Evolutionary conservation across 352 stramenopile genomes (phyloP).

Genomic region (Hyaloperonospora brassicae): DNA sequence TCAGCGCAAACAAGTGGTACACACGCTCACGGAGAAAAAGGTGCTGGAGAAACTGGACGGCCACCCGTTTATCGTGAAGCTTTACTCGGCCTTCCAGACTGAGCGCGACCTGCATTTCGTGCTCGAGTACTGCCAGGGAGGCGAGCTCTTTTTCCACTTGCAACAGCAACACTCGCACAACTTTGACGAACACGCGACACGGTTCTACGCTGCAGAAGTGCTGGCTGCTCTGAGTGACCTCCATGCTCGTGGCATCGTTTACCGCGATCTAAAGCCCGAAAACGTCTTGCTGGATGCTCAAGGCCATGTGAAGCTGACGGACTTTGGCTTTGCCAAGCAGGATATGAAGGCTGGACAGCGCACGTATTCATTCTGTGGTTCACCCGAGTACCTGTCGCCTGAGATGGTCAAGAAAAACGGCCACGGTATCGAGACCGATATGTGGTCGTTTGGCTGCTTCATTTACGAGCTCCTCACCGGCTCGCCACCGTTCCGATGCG

Average conservation of each 20-base stretch:
- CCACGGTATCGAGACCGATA: constrained; percentile 71
- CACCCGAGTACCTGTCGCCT: constrained; percentile 77
- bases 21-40: constrained; percentile 76
- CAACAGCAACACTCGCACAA: constrained; percentile 67
- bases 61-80: constrained; percentile 74
- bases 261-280: constrained; percentile 74
- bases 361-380: constrained; percentile 79
- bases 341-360: constrained; percentile 44
- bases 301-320: constrained; percentile 72
- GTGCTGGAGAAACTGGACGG: constrained; percentile 55
- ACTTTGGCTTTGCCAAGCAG: constrained; percentile 81
- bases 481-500: constrained; percentile 60
- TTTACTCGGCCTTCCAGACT: constrained; percentile 69
- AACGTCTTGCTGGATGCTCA: constrained; percentile 68
- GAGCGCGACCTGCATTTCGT: constrained; percentile 74
- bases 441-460: constrained; percentile 86
- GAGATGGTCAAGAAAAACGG: constrained; percentile 73
- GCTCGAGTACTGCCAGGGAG: constrained; percentile 77
- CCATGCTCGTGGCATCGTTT: constrained; percentile 34
- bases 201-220: constrained; percentile 78
- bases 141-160: constrained; percentile 81
- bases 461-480: constrained; percentile 73
- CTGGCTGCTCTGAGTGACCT: constrained; percentile 44
- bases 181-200: constrained; percentile 50
- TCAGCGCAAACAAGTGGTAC: constrained; percentile 64